Conservation (phyloP, 1,139 yeast genomes). For the Yamadazyma spencermartinsiae region DNA sequence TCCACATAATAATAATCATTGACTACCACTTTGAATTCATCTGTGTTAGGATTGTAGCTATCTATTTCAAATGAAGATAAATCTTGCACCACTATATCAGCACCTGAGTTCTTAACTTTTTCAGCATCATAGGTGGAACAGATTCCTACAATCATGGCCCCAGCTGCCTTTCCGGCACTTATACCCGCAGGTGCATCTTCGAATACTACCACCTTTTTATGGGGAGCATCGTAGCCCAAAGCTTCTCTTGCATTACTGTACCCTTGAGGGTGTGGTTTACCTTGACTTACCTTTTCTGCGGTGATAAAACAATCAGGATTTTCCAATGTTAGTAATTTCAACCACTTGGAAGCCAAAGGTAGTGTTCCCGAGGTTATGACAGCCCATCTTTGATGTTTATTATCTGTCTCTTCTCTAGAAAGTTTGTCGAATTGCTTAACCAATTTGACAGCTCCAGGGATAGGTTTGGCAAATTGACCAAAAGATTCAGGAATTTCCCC, state of each 20-base stretch:
- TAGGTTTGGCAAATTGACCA: slow-evolving; percentile 67
- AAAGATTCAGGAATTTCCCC: slow-evolving; percentile 66
- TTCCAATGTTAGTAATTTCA: slow-evolving; percentile 56
- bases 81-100: slow-evolving; percentile 73
- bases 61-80: slow-evolving; percentile 47
- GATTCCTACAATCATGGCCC: slow-evolving; percentile 75
- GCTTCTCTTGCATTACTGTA: slow-evolving; percentile 61
- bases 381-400: slow-evolving; percentile 59
- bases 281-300: slow-evolving; percentile 69
- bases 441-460: slow-evolving; percentile 66
- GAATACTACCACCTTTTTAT: slow-evolving; percentile 61
- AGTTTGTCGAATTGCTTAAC: slow-evolving; percentile 49
- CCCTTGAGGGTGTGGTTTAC: slow-evolving; percentile 83
- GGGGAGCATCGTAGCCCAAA: slow-evolving; percentile 46
- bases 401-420: slow-evolving; percentile 39
- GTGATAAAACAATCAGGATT: slow-evolving; percentile 73
- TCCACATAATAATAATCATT: slow-evolving; percentile 42
- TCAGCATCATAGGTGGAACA: slow-evolving; percentile 73
- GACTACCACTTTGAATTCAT: slow-evolving; percentile 44
- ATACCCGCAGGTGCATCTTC: slow-evolving; percentile 89
- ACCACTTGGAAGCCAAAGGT: slow-evolving; percentile 74
- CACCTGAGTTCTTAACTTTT: slow-evolving; percentile 67
- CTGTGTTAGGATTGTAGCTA: slow-evolving; percentile 41
- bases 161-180: slow-evolving; percentile 76
- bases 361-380: slow-evolving; percentile 79